phyloP scores from a whole-genome alignment of 2,329 filamentous ascomycete genomes.

The Laburnicola sp. region DNA sequence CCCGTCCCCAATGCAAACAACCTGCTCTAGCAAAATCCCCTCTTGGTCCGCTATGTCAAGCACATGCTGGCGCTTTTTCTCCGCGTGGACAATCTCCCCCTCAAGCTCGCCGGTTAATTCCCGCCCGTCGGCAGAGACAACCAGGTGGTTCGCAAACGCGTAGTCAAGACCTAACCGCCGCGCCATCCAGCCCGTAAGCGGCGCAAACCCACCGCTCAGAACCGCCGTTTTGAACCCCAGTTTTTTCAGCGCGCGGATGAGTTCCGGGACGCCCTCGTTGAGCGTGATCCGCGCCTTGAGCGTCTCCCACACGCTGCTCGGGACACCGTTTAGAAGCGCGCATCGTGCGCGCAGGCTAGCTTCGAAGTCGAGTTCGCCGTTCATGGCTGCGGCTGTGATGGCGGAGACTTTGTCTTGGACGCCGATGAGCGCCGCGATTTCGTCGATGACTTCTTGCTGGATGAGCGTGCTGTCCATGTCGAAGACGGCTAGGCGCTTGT shows the following conservation, averaged over 20 bases:
- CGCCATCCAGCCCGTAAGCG: constrained; percentile 85
- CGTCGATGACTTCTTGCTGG: constrained; percentile 95
- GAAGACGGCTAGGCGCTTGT: constrained; percentile 88
- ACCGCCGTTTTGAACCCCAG: constrained; percentile 88
- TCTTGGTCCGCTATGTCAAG: constrained; percentile 71
- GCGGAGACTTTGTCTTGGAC: constrained; percentile 79
- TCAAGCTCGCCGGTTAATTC: constrained; percentile 72
- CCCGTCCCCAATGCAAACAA: constrained; percentile 77
- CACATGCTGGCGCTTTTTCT: constrained; percentile 73
- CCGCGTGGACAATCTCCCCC: constrained; percentile 73
- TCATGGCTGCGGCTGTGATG: constrained; percentile 93
- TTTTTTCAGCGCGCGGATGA: constrained; percentile 73
- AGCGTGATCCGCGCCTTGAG: constrained; percentile 76
- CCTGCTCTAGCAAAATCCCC: constrained; percentile 65
- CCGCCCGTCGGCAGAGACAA: constrained; percentile 57
- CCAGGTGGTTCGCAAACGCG: constrained; percentile 83
- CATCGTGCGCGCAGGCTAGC: constrained; percentile 80
- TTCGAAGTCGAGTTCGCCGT: constrained; percentile 91
- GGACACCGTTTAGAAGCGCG: constrained; percentile 76
- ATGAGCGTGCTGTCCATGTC: constrained; percentile 99
- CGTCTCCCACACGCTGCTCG: constrained; percentile 75
- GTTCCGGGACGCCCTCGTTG: constrained; percentile 75
- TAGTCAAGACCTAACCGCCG: constrained; percentile 80
- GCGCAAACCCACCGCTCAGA: constrained; percentile 87
- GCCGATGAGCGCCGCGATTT: constrained; percentile 82